Percentiles rank a stretch among this genome's conserved stretches.
phyloP scores from a whole-genome alignment of 352 stramenopile species.

The Phytophthora sp. region DNA sequence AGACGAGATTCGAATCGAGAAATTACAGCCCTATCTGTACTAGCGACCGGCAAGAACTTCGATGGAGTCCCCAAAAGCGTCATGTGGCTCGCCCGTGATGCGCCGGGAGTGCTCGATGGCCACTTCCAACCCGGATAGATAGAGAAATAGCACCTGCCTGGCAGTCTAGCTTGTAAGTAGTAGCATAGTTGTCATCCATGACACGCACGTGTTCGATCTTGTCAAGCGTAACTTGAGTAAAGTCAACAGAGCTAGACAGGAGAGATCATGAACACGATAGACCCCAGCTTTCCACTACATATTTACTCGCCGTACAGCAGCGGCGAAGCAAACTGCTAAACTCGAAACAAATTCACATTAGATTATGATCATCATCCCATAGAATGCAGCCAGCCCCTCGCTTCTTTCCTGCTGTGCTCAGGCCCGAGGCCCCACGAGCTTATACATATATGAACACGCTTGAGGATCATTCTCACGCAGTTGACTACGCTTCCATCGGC shows the following conservation, averaged over 20 bases:
- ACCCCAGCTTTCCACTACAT: not conserved
- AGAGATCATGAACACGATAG: not conserved
- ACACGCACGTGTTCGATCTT: not conserved
- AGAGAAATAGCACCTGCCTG: conserved; percentile 32
- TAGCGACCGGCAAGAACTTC: no score
- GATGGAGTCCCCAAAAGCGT: no score
- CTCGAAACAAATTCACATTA: conserved; percentile 31
- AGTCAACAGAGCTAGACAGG: not conserved
- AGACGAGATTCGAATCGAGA: conserved; percentile 80
- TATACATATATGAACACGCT: conserved; percentile 27
- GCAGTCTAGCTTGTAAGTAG: conserved; percentile 32
- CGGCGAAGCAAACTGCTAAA: conserved; percentile 1
- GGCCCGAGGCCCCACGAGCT: conserved; percentile 5
- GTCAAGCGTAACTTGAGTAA: not conserved
- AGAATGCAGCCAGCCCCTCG: conserved; percentile 11
- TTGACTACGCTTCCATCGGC: conserved; percentile 18
- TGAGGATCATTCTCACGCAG: conserved; percentile 21
- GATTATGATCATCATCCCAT: conserved; percentile 33
- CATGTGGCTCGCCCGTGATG: no score
- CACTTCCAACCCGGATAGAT: conserved; percentile 31
- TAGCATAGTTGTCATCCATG: conserved; percentile 26
- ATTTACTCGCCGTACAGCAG: not conserved
- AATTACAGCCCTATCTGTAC: conserved; percentile 79
- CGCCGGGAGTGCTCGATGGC: conserved; percentile 7
- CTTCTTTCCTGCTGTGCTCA: conserved; percentile 4